Evolutionary conservation across 805 yeast species (phyloP), one percentile per base, ranked within the genome.

Genomic region (Spencermartinsiella europaea): DNA sequence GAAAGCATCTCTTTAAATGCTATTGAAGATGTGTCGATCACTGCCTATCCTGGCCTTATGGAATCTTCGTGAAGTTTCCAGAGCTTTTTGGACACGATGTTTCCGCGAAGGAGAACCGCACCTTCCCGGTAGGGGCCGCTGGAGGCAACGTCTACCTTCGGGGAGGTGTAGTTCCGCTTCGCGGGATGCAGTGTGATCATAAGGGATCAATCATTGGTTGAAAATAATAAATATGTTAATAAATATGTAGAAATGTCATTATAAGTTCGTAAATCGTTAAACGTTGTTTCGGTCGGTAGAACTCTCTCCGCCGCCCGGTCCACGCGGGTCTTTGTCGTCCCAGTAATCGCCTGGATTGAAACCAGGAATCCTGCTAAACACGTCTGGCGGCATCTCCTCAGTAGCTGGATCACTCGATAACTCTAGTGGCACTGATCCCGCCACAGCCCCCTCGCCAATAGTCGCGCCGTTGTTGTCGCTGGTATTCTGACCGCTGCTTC

Each of bases 311-410:
- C n/a, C n/a, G n/a, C n/a, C n/a, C n/a, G n/a, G n/a, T n/a, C n/a
- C n/a, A n/a, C n/a, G 34, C 1, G 50, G 21, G 20, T 48, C 34
- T 37, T 53, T 53, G 19, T 72, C 77, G 49, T 66, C 71, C 72
- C 75, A 75, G 57, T 76, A 76, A 55, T 76, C 80, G 3, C 67
- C 74, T 5, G 47, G 46, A 14, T 56, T 54, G 54, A 68, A 76
- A 2, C 79, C 79, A 0, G 77, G 73, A 46, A 67, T 69, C 3
- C 71, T 69, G 38, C 64, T 64, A 53, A 76, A 76, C 2, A 70
- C 65, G 10, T 78, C 77, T 1, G 74, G 76, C 19, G 52, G 57
- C 10, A 44, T 57, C 17, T 46, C 52, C 2, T 40, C 39, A 20
- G 40, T 25, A 14, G 40, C n/a, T 7, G 16, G 48, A 20, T 38